Evolutionary conservation across 805 yeast genomes (phyloP).

Genomic region (Sungouiella thailandica): DNA sequence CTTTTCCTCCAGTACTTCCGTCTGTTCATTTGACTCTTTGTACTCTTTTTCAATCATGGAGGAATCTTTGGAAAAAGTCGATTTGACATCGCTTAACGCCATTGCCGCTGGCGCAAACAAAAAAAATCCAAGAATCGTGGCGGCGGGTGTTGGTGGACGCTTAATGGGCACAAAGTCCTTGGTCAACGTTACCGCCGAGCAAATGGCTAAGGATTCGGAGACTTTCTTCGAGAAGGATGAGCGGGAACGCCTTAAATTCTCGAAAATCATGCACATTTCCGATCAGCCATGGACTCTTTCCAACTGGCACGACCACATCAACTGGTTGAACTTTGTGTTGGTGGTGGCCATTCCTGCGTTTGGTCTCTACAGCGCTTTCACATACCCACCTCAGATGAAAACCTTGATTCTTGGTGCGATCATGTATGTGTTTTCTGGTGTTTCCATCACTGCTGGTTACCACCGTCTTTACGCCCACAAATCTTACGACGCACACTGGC

Average conservation of each 20-base stretch:
- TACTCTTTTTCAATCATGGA: constrained; percentile 5
- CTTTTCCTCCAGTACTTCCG: not conserved
- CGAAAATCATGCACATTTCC: constrained; percentile 52
- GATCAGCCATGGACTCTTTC: constrained; percentile 72
- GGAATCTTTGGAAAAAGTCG: constrained; percentile 35
- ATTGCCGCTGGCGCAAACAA: constrained; percentile 80
- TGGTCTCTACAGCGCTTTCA: constrained; percentile 45
- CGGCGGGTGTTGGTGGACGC: constrained; percentile 69
- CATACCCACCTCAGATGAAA: constrained; percentile 46
- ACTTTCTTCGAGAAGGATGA: constrained; percentile 34
- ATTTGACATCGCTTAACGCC: constrained; percentile 66
- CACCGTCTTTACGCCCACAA: constrained; percentile 79
- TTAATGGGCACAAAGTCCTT: constrained; percentile 79
- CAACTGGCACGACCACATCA: constrained; percentile 72
- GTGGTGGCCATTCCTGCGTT: constrained; percentile 56
- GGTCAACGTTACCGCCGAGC: constrained; percentile 64
- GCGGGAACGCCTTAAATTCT: constrained; percentile 35
- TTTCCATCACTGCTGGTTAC: constrained; percentile 81
- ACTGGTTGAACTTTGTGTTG: constrained; percentile 69
- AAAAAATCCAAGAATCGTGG: constrained; percentile 65
- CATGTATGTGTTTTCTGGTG: constrained; percentile 57
- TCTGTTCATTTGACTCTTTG: not conserved
- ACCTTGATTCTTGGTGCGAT: constrained; percentile 51
- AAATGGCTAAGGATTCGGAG: constrained; percentile 46
- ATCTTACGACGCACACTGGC: constrained; percentile 58